Percentiles rank a stretch among this genome's conserved stretches.
Conservation (phyloP, 345 rosid genomes). For the Eucalyptus shirleyi region DNA sequence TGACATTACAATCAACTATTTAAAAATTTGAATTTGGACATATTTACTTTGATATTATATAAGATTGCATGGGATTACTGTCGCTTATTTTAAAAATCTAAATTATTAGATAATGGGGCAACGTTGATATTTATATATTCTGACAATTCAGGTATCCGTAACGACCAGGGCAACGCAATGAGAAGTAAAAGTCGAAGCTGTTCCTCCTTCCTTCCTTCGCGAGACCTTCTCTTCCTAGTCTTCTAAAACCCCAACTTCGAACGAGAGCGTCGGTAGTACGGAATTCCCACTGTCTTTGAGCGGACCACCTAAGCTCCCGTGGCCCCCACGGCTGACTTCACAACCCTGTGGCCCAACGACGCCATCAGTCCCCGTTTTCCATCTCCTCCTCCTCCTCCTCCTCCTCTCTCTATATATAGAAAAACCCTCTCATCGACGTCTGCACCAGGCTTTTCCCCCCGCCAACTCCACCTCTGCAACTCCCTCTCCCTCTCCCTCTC, state of each 20-base stretch:
- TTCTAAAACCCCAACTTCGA: no score
- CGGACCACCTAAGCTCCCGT: background rate
- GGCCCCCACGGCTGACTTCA: background rate
- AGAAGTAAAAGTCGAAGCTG: background rate
- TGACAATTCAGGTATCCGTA: background rate
- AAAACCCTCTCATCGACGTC: background rate
- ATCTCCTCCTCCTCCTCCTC: no score
- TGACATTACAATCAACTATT: background rate
- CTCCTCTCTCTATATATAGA: background rate
- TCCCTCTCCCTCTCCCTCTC: background rate
- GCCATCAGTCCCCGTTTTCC: background rate
- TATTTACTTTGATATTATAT: background rate
- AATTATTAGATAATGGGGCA: background rate
- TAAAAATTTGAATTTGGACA: background rate
- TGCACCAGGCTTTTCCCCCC: no score
- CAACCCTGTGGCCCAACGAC: background rate
- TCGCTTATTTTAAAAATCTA: background rate
- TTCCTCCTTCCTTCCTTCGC: background rate
- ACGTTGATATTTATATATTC: background rate
- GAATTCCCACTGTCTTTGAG: background rate
- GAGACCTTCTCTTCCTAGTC: background rate
- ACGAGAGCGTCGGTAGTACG: background rate
- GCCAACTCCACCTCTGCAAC: background rate
- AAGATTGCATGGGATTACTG: rapidly evolving
- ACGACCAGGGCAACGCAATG: background rate